Conservation (phyloP, 2,329 filamentous ascomycete genomes). For the Penicillium hordei region DNA sequence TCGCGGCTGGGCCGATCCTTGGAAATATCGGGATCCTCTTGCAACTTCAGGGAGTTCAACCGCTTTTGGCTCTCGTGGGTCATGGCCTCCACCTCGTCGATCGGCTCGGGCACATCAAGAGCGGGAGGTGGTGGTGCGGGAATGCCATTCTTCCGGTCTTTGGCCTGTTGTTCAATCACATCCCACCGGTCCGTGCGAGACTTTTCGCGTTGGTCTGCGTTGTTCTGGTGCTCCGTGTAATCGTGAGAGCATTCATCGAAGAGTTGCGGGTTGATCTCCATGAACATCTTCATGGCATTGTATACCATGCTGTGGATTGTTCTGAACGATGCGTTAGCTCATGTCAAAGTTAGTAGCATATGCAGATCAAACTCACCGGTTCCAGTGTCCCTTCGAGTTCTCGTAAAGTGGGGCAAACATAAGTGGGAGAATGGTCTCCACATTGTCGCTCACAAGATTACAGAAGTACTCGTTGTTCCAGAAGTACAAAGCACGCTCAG, state of each 20-base stretch:
- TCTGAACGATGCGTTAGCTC: constrained; percentile 52
- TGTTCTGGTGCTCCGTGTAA: constrained; percentile 95
- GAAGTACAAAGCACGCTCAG: constrained; percentile 95
- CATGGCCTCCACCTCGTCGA: constrained; percentile 74
- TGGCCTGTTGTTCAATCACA: constrained; percentile 75
- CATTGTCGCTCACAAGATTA: constrained; percentile 97
- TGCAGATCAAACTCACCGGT: constrained; percentile 63
- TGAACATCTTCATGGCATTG: constrained; percentile 99
- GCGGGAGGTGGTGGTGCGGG: constrained; percentile 40
- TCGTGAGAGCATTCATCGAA: constrained; percentile 99
- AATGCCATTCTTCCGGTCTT: constrained; percentile 60
- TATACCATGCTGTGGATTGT: constrained; percentile 99
- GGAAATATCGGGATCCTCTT: constrained; percentile 62
- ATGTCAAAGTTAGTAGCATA: not conserved
- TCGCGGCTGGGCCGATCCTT: constrained; percentile 54
- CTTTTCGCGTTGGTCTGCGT: constrained; percentile 78
- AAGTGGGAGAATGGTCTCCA: constrained; percentile 95
- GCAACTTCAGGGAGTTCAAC: constrained; percentile 84
- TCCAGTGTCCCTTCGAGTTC: constrained; percentile 99
- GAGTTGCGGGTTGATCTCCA: constrained; percentile 98
- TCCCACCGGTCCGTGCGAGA: constrained; percentile 87
- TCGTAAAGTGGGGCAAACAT: constrained; percentile 99
- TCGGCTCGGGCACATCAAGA: constrained; percentile 46
- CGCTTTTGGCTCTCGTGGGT: constrained; percentile 83
- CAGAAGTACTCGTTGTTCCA: constrained; percentile 99